A percentile compares a stretch with the other conserved stretches of the same genome.
Evolutionary conservation across 202 grass and related monocot species (phyloP).

Genomic region (Setaria italica): DNA sequence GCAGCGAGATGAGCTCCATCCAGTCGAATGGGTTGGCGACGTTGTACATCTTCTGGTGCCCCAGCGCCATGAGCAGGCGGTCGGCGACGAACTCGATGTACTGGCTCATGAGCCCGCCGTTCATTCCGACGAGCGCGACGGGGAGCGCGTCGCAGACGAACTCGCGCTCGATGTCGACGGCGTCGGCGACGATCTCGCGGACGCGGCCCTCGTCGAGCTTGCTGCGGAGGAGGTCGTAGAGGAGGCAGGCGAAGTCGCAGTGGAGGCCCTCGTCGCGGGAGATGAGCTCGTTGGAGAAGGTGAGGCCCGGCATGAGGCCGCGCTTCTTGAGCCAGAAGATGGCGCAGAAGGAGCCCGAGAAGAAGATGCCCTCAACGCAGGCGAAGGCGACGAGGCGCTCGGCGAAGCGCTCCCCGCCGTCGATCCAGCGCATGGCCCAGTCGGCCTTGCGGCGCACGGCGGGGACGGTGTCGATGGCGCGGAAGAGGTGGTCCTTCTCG

Average conservation of each 20-base stretch:
- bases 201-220: conserved; percentile 70
- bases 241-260: conserved; percentile 94
- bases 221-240: conserved; percentile 69
- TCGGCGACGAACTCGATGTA: conserved; percentile 92
- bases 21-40: conserved; percentile 79
- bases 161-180: conserved; percentile 88
- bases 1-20: conserved; percentile 91
- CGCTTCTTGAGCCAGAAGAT: conserved; percentile 99
- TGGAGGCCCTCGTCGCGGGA: conserved; percentile 96
- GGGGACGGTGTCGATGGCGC: conserved; percentile 78
- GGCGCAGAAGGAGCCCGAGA: conserved; percentile 91
- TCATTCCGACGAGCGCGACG: conserved; percentile 79
- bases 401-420: conserved; percentile 71
- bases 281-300: conserved; percentile 98
- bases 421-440: conserved; percentile 91
- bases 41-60: conserved; percentile 70
- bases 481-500: conserved; percentile 82
- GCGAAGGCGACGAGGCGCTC: conserved; percentile 87
- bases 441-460: conserved; percentile 81
- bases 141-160: conserved; percentile 92
- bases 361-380: conserved; percentile 95
- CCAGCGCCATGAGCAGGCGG: conserved; percentile 70
- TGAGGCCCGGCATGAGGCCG: conserved; percentile 88
- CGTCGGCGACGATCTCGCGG: conserved; percentile 74
- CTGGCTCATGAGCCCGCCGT: conserved; percentile 78